Evolutionary conservation across 2,329 filamentous ascomycete genomes (phyloP), one percentile per base, ranked within the genome.

Genomic region (Penicillium brasilianum): DNA sequence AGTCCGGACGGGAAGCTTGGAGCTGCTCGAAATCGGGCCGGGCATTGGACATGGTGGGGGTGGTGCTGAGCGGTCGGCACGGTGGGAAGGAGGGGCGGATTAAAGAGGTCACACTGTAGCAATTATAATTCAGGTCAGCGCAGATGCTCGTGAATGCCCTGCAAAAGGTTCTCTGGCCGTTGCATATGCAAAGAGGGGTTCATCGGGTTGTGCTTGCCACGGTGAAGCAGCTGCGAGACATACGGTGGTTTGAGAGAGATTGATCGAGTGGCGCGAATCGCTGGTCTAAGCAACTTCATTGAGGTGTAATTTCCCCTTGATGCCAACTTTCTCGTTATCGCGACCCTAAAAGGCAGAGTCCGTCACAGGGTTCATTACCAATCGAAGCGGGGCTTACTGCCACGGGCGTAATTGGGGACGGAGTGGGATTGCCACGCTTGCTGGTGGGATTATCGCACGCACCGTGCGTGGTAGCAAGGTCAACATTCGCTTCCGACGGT

Each of bases 1-100:
- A 82, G 39, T 79, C 75, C 32, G 77, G 79, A 37, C 80, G 77
- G 8, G 77, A 75, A 28, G 75, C 77, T 66, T 81, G 75, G 43
- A 77, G 67, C 62, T 78, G 69, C 20, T 70, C 70, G 61, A 81
- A 81, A 37, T 76, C 69, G 30, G 69, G 62, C 10, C 61, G 30
- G 13, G 60, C 60, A 56, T 66, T 74, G 48, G 68, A 71, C 64
- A 72, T 73, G 16, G 58, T 64, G 44, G 65, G 59, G 14, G 69
- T 69, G 39, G 65, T 63, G 52, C 58, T 72, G 30, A 73, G 55
- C 6, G 50, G 41, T 60, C 65, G 65, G 34, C 16, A 25, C 16
- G 44, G 34, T 28, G 28, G 37, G 44, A 10, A 43, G 39, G 49
- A 48, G 22, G 49, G 14, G 28, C n/a, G 32, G n/a, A 36, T 48